Evolutionary conservation across 257 asterid genomes (phyloP).

Genomic region (Nicotiana undulata): DNA sequence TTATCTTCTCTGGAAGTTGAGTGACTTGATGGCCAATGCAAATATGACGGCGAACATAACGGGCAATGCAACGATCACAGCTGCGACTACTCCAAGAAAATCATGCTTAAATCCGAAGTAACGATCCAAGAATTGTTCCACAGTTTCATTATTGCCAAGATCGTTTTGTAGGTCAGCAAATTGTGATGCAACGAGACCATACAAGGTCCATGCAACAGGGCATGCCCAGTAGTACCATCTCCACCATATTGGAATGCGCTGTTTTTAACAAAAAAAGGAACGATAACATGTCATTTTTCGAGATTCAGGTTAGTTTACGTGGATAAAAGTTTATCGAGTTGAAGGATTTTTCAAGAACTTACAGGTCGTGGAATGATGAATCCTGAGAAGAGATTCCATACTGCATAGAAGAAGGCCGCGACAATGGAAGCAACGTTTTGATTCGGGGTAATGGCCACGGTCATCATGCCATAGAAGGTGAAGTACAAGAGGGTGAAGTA

Average conservation of each 20-base stretch:
- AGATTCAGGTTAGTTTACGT: background rate
- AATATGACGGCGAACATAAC: conserved; percentile 36
- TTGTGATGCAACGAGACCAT: conserved; percentile 40
- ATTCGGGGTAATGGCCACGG: conserved; percentile 38
- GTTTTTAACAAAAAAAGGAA: background rate
- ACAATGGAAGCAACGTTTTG: conserved; percentile 33
- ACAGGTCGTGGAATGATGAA: conserved; percentile 39
- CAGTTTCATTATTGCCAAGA: conserved; percentile 9
- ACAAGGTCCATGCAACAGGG: conserved; percentile 42
- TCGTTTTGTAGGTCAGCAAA: conserved; percentile 22
- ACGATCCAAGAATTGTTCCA: conserved; percentile 35
- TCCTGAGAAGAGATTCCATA: conserved; percentile 51
- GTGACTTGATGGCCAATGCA: conserved; percentile 33
- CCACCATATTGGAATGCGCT: conserved; percentile 56
- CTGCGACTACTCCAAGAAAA: conserved; percentile 45
- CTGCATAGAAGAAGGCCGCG: conserved; percentile 5
- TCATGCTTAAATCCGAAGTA: conserved; percentile 50
- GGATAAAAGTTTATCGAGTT: background rate
- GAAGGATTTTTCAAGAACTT: conserved; percentile 13
- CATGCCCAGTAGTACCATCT: conserved; percentile 48
- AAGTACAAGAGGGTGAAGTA: conserved; percentile 30
- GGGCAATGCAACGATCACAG: conserved; percentile 16
- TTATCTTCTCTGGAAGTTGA: conserved; percentile 56
- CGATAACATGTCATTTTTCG: background rate
- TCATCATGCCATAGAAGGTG: conserved; percentile 56